These are phyloP conservation scores for Cystofilobasidium macerans DNA, from an alignment of 768 basidiomycete species.

Conservation along the genomic window DNA sequence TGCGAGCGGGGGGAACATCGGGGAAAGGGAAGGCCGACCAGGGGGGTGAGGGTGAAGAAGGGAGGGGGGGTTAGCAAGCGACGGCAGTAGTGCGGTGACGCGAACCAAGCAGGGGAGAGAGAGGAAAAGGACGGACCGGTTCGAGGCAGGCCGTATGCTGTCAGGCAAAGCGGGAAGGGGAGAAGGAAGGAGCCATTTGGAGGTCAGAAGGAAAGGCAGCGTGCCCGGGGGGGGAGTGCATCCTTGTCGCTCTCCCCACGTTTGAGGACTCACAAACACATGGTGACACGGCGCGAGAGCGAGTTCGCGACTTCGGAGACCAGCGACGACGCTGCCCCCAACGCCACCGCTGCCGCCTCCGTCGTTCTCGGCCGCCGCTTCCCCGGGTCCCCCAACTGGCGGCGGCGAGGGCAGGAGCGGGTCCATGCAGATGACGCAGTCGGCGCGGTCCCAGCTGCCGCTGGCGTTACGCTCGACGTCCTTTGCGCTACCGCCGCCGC, in stretches of 20 bases:
- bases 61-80: neutral
- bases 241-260: no score
- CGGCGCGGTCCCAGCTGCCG: constrained; percentile 2
- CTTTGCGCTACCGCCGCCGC: neutral
- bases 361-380: neutral
- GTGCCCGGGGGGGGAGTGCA: no score
- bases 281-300: constrained; percentile 23
- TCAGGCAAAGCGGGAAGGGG: neutral
- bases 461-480: constrained; percentile 11
- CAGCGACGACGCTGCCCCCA: no score
- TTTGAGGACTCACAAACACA: constrained; percentile 16
- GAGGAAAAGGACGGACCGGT: neutral
- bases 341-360: no score
- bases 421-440: constrained; percentile 27
- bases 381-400: neutral
- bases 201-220: no score
- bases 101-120: no score
- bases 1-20: no score
- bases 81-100: neutral
- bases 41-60: neutral
- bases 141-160: constrained; percentile 20
- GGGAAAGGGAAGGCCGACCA: no score
- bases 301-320: neutral
- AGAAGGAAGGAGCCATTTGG: neutral
- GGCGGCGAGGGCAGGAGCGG: neutral